Base-by-base conservation (phyloP, 768 basidiomycete genomes). In the Termitomyces sp. region DNA sequence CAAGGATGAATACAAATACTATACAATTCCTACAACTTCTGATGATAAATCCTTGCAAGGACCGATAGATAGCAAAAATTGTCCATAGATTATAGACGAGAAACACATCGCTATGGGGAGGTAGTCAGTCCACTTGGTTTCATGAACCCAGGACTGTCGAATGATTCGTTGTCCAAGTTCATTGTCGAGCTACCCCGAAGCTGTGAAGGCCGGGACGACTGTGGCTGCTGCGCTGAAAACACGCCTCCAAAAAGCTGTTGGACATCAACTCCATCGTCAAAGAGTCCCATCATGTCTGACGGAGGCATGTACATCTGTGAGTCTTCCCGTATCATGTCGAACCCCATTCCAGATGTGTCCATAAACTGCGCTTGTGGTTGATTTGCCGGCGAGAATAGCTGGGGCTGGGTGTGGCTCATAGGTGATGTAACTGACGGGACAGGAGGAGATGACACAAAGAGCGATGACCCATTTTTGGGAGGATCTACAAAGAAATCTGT, bases 401-500 rank as follows among this genome's bases (percentile, higher is more conserved):
- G 66, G 12, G 64, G 34, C 49, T 60, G 66, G 17, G 64, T 34
- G 9, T 65, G 66, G 46, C 25, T 53, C 17, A 36, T 31, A 14
- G 66, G 36, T 43, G 62, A 36, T 7, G 58, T 56, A 15, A 48
- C 57, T 20, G 60, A 17, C 6, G 60, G 53, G 11, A 67, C 46
- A 15, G 72, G 58, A 42, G 66, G 64, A 49, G 66, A 60, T 11
- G 74, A 49, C 31, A 61, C 50, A 62, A 72, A 73, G 8, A 63
- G 56, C 14, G 38, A 54, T 25, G 53, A 45, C 17, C 65, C 67
- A n/a, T 71, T 67, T 60, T 75, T 78, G 64, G 72, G 65, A 38
- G 80, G 74, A 64, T 86, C 84, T n/a, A 76, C 72, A 70, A 86
- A 87, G 69, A 88, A 86, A 49, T 88, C 88, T 20, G 81, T 77